Evolutionary conservation across 306 rosid species (phyloP).

Genomic region (Acmispon strigosus): DNA sequence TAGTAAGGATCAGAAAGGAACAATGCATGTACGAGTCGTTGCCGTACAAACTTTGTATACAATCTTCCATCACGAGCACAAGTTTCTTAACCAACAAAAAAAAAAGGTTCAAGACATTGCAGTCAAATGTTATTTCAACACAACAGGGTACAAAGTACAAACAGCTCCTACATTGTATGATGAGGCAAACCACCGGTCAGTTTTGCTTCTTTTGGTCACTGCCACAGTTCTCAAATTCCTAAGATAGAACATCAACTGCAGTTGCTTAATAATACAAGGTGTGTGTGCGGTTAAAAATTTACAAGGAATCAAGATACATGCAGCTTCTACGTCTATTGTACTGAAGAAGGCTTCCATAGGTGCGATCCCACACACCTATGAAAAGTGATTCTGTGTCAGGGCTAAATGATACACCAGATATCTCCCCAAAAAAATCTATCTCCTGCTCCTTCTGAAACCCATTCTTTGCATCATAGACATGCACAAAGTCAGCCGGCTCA

Average conservation of each 20-base stretch:
- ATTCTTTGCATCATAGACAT: constrained; percentile 54
- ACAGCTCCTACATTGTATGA: constrained; percentile 16
- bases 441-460: constrained; percentile 76
- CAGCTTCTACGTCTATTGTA: constrained; percentile 49
- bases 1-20: neutral
- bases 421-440: constrained; percentile 76
- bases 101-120: neutral
- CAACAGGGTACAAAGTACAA: constrained; percentile 15
- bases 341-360: constrained; percentile 77
- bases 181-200: constrained; percentile 16
- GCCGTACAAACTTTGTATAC: neutral
- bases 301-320: constrained; percentile 51
- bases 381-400: constrained; percentile 78
- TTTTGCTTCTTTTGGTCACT: constrained; percentile 6
- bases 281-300: constrained; percentile 20
- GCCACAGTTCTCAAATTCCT: constrained; percentile 23
- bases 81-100: too few species aligned
- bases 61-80: neutral
- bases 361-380: constrained; percentile 79
- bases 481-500: constrained; percentile 85
- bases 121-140: constrained; percentile 17
- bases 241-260: neutral
- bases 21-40: neutral
- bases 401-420: constrained; percentile 78
- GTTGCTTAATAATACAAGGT: constrained; percentile 6